Evolutionary conservation across 345 rosid genomes (phyloP), one percentile per base, ranked within the genome.

Genomic region (Cardiospermum halicacabum): DNA sequence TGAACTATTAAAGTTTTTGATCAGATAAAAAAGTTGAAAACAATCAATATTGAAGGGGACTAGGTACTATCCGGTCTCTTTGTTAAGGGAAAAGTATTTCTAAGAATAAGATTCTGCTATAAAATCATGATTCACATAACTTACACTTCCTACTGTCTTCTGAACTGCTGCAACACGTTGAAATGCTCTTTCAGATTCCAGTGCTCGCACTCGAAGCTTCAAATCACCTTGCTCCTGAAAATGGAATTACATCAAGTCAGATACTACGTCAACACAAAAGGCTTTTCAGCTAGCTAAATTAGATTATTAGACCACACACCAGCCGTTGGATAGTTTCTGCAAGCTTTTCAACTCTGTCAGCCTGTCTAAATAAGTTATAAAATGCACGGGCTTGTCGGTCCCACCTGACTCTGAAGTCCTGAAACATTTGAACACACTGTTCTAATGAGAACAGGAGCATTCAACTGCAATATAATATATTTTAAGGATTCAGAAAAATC

Each of bases 191-290:
- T 93, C 98, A 54, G 98, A 80, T 76, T 93, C 98, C 49, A 93
- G 60, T 6, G 98, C 72, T 68, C 98, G 83, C 56, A 93, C 98
- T 53, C 98, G 82, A 64, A 93, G 96, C 85, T 93, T 93, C 74
- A 93, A 68, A 80, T 93, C 98, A 64, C 98, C 98, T 90, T 93
- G 97, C 79, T 93, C 98, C 98, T 93, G 79, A 49, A 76, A 54
- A 63, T 50, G 55, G 39, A 60, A 24, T 26, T 24, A 40, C 53
- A n/a, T 12, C 36, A 32, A 19, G 36, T 26, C 42, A 36, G 30
- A 18, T 49, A 11, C 54, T 40, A 25, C n/a, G 34, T 43, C 37
- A 24, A 56, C 32, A 36, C 32, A 13, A 21, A 25, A 15, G n/a
- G 37, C 62, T 31, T 58, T 54, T 42, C 18, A 43, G 47, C 21